Conservation (phyloP, 139 green algal genomes). For the Mychonastes homosphaera region DNA sequence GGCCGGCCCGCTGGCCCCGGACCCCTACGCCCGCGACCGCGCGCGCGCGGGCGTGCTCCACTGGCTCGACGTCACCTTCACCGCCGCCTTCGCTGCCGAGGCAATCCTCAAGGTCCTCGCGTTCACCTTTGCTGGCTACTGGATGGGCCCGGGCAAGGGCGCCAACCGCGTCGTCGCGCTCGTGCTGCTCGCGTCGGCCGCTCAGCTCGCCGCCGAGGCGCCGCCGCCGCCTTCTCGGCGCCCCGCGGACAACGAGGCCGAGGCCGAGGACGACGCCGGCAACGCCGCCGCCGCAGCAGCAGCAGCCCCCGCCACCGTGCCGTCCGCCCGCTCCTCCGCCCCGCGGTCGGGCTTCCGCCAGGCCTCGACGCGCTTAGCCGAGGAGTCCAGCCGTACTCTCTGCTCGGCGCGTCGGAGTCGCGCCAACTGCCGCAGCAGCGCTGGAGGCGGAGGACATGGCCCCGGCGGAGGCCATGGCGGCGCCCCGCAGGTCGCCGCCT, state of each 20-base stretch:
- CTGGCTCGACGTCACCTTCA: constrained; percentile 41
- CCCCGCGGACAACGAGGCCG: too few species aligned
- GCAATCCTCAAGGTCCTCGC: constrained; percentile 59
- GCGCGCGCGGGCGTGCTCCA: too few species aligned
- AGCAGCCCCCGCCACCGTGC: too few species aligned
- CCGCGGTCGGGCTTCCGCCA: too few species aligned
- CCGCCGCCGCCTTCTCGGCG: constrained; percentile 3
- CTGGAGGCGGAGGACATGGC: neutral
- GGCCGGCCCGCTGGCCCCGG: constrained; percentile 8
- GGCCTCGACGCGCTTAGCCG: too few species aligned
- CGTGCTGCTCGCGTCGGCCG: constrained; percentile 20
- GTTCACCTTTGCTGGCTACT: constrained; percentile 55
- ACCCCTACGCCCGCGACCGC: constrained; percentile 36
- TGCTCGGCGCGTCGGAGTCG: too few species aligned
- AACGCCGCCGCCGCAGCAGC: too few species aligned
- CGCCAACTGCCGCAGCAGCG: neutral
- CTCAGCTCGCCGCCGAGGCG: constrained; percentile 8
- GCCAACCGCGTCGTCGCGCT: constrained; percentile 35
- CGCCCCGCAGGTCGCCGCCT: neutral
- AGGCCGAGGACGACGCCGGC: too few species aligned
- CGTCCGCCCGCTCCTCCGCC: too few species aligned
- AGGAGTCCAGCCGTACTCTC: too few species aligned
- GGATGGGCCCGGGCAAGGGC: constrained; percentile 66
- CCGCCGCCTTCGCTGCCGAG: constrained; percentile 49
- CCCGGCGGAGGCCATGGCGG: neutral